Evolutionary conservation across 169 alveolate genomes (phyloP).

Genomic region (Eimeria tenella): DNA sequence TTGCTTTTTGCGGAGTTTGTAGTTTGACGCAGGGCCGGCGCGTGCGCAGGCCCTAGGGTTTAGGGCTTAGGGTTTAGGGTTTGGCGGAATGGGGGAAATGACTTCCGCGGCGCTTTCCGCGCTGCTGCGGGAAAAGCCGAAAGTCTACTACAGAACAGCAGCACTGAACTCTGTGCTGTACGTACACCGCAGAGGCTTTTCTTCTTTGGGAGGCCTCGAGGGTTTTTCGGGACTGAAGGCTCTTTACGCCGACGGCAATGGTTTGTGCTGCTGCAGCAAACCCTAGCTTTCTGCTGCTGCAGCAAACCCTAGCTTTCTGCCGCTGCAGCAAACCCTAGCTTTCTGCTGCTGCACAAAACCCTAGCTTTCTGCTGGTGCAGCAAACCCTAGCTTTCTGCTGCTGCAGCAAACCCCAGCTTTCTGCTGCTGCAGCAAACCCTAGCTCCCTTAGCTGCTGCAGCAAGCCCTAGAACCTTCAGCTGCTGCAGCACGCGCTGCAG

Average conservation of each 20-base stretch:
- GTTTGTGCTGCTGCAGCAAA: conserved; percentile 37
- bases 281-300: background rate
- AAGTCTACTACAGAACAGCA: conserved; percentile 89
- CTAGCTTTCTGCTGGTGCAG: background rate
- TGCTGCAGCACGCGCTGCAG: background rate
- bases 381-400: background rate
- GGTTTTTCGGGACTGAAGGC: conserved; percentile 91
- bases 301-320: background rate
- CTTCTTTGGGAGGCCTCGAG: conserved; percentile 89
- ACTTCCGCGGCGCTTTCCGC: conserved; percentile 17
- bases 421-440: too few relatives aligned
- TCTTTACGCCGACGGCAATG: conserved; percentile 94
- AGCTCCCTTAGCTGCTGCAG: background rate
- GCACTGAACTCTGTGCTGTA: conserved; percentile 92
- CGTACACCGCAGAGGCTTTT: conserved; percentile 92
- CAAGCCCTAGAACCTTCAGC: background rate
- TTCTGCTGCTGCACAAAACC: background rate
- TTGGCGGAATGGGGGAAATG: background rate
- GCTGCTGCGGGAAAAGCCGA: conserved; percentile 46
- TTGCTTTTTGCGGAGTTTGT: too few relatives aligned
- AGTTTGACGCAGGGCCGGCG: too few relatives aligned
- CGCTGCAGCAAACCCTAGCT: conserved; percentile 8
- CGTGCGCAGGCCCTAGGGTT: too few relatives aligned
- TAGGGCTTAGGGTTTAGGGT: conserved; percentile 2
- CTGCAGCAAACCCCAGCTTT: background rate